Evolutionary conservation across 345 rosid species (phyloP), one percentile per base, ranked within the genome.

Genomic region (Pelargonium nanum): DNA sequence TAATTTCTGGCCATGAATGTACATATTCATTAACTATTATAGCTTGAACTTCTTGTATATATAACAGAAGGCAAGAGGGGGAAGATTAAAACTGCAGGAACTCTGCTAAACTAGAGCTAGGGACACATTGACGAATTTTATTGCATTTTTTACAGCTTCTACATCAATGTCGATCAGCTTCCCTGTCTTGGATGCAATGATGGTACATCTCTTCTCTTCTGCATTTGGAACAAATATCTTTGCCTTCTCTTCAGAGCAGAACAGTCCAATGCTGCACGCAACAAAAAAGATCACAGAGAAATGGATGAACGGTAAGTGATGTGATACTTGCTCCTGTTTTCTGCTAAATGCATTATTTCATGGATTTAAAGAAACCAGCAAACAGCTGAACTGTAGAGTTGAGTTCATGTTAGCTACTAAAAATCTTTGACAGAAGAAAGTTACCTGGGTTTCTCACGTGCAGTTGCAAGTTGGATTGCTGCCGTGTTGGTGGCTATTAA

Each of bases 401-500:
- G 4, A 9, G 21, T 57, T 22, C 17, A 22, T 10, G 24, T 19
- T n/a, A 16, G 21, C 3, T 53, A 19, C 0, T 19, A 15, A 13
- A 53, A 17, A 0, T 22, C 57, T 2, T 0, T 22, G 52, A 19
- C 1, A 12, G 40, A 34, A 55, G 10, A 19, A 32, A 30, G 16
- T 60, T 65, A 89, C 93, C 93, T 78, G 0, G 95, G 98, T 74
- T 80, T 92, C 52, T 64, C 80, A 3, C 96, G 82, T 0, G 91
- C 93, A 66, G 70, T 81, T 57, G 96, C 96, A n/a, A 89, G 87
- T 70, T 86, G 96, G 72, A 89, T 75, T 21, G 98, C 96, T 61
- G 87, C 89, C 61, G 96, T 92, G 55, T 92, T 92, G 55, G 98
- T 85, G 7, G 98, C 85, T 24, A 92, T 81, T 40, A 92, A 85